These are phyloP conservation scores for Hortaea werneckii DNA, from an alignment of 2,329 filamentous ascomycete species.

Conservation along the genomic window DNA sequence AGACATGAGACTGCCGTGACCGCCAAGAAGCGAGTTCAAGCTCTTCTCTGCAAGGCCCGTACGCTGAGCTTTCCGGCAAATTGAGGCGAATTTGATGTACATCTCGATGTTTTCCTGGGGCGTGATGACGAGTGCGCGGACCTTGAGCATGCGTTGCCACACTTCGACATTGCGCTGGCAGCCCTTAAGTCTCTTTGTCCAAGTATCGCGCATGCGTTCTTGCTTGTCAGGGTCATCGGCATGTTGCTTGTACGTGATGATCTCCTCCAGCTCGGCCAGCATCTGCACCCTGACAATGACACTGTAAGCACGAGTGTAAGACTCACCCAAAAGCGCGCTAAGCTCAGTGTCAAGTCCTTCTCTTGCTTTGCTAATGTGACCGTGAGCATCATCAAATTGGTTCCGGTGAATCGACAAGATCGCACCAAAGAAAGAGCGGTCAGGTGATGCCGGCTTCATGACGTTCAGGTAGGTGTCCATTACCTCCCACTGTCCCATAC, in stretches of 20 bases:
- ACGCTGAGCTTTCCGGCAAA: constrained; percentile 91
- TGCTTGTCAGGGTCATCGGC: constrained; percentile 70
- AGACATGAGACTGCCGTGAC: constrained; percentile 39
- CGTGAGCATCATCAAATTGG: constrained; percentile 83
- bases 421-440: constrained; percentile 94
- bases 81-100: constrained; percentile 99
- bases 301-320: constrained; percentile 92
- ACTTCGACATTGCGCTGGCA: constrained; percentile 97
- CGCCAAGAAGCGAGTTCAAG: constrained; percentile 74
- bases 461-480: constrained; percentile 97
- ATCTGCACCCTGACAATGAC: constrained; percentile 98
- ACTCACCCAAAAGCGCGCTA: constrained; percentile 92
- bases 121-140: constrained; percentile 81
- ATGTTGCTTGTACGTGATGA: constrained; percentile 94
- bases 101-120: constrained; percentile 94
- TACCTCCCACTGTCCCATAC: constrained; percentile 88
- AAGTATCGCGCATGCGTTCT: constrained; percentile 81
- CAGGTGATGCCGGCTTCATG: constrained; percentile 87
- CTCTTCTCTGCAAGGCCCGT: constrained; percentile 94
- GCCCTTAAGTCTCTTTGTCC: constrained; percentile 89
- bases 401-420: constrained; percentile 92
- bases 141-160: constrained; percentile 96
- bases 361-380: constrained; percentile 80
- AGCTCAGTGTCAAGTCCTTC: constrained; percentile 93
- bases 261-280: constrained; percentile 95